Evolutionary conservation across 2,329 filamentous ascomycete genomes (phyloP), one percentile per base, ranked within the genome.

Genomic region (Hirsutella thompsonii): DNA sequence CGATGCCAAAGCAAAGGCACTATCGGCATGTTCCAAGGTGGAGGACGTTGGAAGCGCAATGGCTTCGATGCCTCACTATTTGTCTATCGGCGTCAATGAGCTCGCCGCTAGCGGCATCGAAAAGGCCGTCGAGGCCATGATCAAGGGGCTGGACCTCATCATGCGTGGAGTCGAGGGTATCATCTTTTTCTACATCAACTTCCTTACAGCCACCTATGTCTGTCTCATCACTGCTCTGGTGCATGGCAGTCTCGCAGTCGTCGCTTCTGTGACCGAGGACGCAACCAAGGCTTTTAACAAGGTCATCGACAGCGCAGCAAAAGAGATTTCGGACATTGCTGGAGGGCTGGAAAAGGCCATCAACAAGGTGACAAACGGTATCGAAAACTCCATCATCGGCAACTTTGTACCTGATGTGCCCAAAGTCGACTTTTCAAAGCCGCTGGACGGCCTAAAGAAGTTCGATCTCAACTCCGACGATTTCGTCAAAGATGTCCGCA

Each of bases 31-130:
- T 61, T 87, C 81, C 43, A 83, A 84, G 58, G 90, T 96, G 37
- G 90, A 98, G 66, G 86, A 86, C 50, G 77, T 94, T 51, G 92
- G 90, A 47, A 95, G 88, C 58, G 76, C 87, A 45, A 90, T 98
- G 86, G 92, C 90, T 32, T 96, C 92, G 30, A 94, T 96, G 88
- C 92, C 92, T 43, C 83, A 95, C 62, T 96, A 94, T 64, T 80
- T 96, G 57, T 84, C 89, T 2, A 69, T 74, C 39, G 92, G 92
- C 41, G 81, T 95, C 57, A 98, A 98, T 63, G 76, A 86, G 44
- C 66, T 96, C 50, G 83, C 86, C 8, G 85, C 87, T 26, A 72
- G 72, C 37, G 81, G 85, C 42, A 81, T 96, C 49, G 85, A 89
- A 51, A 79, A 81, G 51, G 79, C 87, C 8, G 79, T 96, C 48